Evolutionary conservation across 768 basidiomycete genomes (phyloP).

Genomic region (Suillus luteus): DNA sequence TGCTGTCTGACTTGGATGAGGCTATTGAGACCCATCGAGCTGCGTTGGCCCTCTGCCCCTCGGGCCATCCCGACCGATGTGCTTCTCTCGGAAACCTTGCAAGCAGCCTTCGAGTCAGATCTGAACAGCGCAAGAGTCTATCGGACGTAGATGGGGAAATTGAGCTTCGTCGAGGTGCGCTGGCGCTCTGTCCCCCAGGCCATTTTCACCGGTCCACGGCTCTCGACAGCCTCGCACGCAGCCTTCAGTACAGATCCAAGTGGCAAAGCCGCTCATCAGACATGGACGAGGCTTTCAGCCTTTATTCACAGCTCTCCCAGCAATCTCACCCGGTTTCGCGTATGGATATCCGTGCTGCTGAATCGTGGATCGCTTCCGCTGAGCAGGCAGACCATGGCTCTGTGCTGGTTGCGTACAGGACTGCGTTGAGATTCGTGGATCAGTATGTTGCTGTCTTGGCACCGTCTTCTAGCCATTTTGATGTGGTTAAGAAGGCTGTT

Average conservation of each 20-base stretch:
- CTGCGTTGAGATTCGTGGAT: constrained; percentile 27
- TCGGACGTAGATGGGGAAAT: constrained; percentile 15
- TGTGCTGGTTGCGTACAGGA: constrained; percentile 30
- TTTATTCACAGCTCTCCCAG: constrained; percentile 27
- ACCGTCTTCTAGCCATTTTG: constrained; percentile 19
- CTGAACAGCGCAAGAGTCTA: neutral
- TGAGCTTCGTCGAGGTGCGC: constrained; percentile 21
- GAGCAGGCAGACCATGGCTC: constrained; percentile 25
- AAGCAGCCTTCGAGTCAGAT: neutral
- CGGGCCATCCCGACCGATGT: constrained; percentile 13
- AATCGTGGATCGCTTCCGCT: constrained; percentile 24
- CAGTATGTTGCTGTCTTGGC: constrained; percentile 19
- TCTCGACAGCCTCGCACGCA: constrained; percentile 21
- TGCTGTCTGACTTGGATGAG: constrained; percentile 18
- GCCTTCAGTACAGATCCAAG: constrained; percentile 23
- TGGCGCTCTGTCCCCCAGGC: constrained; percentile 20
- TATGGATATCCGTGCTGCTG: constrained; percentile 21
- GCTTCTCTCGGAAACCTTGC: constrained; percentile 15
- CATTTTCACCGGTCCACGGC: constrained; percentile 21
- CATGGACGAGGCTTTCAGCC: constrained; percentile 20
- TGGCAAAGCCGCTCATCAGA: constrained; percentile 24
- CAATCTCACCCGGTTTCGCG: constrained; percentile 16
- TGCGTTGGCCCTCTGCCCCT: constrained; percentile 16
- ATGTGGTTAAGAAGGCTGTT: neutral
- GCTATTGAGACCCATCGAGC: constrained; percentile 14